Evolutionary conservation across 768 basidiomycete species (phyloP), one percentile per base, ranked within the genome.

Genomic region (Serendipita vermifera): DNA sequence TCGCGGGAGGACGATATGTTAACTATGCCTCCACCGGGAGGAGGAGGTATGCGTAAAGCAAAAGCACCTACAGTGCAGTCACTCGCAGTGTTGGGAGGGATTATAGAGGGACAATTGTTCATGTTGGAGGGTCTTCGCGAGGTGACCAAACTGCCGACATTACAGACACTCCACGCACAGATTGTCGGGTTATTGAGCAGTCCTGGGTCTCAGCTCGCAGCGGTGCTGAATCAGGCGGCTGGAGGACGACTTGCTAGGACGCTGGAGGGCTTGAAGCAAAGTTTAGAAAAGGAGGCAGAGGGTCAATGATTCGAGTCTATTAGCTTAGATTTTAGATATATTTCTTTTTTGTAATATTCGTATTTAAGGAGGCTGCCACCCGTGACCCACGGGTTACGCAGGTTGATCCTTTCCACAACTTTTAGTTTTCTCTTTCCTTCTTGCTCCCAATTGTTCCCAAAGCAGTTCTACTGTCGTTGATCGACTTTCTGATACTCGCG

Each of bases 141-240:
- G 13, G 78, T 91, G 3, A 78, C 82, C 31, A 79, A 80, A 62
- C 69, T 94, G 54, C 92, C 91, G 20, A 78, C 83, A 39, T 68
- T 94, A 63, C 84, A 85, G 35, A 82, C 79, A 2, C 68, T 96
- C 59, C 71, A 85, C 54, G 82, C 82, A 15, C 90, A 94, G 68
- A 75, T 97, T 56, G 83, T 93, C 13, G 92, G 91, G 5, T 59
- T 96, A 69, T 66, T 97, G 59, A 83, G 83, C 57, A 74, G 80
- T 13, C 88, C 87, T 39, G 82, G 79, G 9, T 73, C 77, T 59
- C 83, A 87, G 67, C 72, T 93, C 43, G 79, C 85, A 3, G 81
- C 78, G 43, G 75, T 87, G 38, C 66, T 89, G 57, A 77, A 75
- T 57, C 77, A 83, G 65, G 83, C 84, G 36, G 75, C 77, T 46